Percentiles rank a stretch among this genome's conserved stretches.
Evolutionary conservation across 768 basidiomycete species (phyloP).

Genomic region (Lactarius pseudohatsudake): DNA sequence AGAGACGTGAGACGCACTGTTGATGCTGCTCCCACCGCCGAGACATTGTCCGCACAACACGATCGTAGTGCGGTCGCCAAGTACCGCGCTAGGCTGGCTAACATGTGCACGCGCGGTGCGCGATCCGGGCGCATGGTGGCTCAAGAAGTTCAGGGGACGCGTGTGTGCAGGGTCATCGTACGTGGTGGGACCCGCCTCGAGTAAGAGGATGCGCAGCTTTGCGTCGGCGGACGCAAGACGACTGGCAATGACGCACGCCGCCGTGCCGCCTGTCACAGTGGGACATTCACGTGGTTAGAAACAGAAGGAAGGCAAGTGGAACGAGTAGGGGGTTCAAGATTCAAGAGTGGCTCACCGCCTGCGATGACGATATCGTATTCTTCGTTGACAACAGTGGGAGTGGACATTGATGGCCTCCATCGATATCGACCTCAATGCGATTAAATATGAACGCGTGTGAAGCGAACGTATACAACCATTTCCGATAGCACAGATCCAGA

Average conservation of each 20-base stretch:
- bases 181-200: slow-evolving; percentile 59
- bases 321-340: background rate
- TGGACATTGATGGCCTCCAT: background rate
- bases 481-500: too few species aligned
- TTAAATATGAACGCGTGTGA: background rate
- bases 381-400: background rate
- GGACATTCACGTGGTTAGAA: background rate
- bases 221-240: slow-evolving; percentile 55
- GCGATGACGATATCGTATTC: slow-evolving; percentile 24
- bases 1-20: slow-evolving; percentile 41
- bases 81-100: slow-evolving; percentile 42
- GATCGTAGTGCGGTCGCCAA: slow-evolving; percentile 45
- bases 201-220: slow-evolving; percentile 52
- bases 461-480: too few species aligned
- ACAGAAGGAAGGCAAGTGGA: background rate
- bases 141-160: slow-evolving; percentile 53
- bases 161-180: slow-evolving; percentile 45
- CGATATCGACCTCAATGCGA: background rate
- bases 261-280: slow-evolving; percentile 40
- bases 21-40: slow-evolving; percentile 63
- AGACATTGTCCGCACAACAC: slow-evolving; percentile 50
- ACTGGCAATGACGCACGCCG: slow-evolving; percentile 56
- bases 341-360: background rate
- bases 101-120: slow-evolving; percentile 46
- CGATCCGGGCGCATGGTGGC: slow-evolving; percentile 41